Evolutionary conservation across 805 yeast species (phyloP).

Genomic region (Teunomyces atbi): DNA sequence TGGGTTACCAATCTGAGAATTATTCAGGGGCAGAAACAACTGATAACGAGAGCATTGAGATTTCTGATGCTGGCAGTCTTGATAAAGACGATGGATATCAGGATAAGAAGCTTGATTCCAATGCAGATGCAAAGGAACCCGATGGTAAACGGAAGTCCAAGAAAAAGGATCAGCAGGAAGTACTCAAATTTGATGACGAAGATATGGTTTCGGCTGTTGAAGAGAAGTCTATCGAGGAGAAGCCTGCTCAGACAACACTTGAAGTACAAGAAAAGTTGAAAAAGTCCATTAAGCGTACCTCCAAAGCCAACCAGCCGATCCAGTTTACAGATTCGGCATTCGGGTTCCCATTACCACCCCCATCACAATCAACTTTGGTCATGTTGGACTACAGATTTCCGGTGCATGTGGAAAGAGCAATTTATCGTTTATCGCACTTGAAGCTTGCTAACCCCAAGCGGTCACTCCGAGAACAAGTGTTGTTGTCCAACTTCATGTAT

Average conservation of each 20-base stretch:
- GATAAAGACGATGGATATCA: neutral
- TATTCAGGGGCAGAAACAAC: conserved; percentile 5
- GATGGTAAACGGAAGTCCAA: conserved; percentile 7
- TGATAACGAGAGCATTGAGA: neutral
- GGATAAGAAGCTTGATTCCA: neutral
- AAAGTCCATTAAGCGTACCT: conserved; percentile 39
- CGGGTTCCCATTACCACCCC: conserved; percentile 84
- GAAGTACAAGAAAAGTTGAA: conserved; percentile 45
- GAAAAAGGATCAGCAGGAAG: conserved; percentile 11
- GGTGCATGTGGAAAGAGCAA: conserved; percentile 93
- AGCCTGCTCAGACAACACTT: conserved; percentile 29
- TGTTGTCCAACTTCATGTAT: conserved; percentile 95
- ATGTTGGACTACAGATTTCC: conserved; percentile 89
- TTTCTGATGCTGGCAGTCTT: neutral
- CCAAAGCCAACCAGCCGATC: conserved; percentile 45
- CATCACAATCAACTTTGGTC: conserved; percentile 69
- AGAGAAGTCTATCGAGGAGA: conserved; percentile 12
- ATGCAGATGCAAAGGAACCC: neutral
- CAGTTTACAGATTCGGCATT: conserved; percentile 73
- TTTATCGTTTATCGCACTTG: conserved; percentile 86
- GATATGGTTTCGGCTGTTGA: neutral
- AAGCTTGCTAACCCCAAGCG: conserved; percentile 93
- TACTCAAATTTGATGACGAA: conserved; percentile 9
- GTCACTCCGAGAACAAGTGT: conserved; percentile 86
- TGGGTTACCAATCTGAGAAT: conserved; percentile 3